Base-by-base conservation (phyloP, 2,329 filamentous ascomycete genomes). In the Pseudomassariella vexata region DNA sequence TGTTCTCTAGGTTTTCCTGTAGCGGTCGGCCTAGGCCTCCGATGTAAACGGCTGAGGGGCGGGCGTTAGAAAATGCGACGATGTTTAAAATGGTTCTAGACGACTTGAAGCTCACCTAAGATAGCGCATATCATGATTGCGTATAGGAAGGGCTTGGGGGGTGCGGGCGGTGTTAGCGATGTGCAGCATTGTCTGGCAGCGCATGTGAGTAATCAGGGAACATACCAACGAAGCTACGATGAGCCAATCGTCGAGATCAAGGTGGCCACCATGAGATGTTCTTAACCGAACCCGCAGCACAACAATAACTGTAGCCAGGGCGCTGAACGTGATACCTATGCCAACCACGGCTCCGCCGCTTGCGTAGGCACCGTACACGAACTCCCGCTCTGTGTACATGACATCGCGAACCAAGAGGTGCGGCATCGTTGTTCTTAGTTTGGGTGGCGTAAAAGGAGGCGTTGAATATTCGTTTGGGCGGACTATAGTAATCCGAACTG, bases 71-170 rank as follows among this genome's bases (percentile, higher is more conserved):
- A 7, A 32, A 12, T n/a, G n/a, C 14, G n/a, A 24, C 15, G 15
- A 24, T 11, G 22, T 29, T 15, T 9, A 8, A 6, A 15, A 14
- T 14, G 10, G 10, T 17, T 9, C 3, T 12, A 20, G 14, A 17
- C 2, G 10, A 12, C 18, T 10, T 5, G 4, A 14, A 14, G 14
- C 20, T 30, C 12, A 30, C 28, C 30, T 18, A 32, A n/a, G 11
- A 32, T 14, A 19, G 30, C 30, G 7, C 21, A n/a, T 22, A 20
- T 19, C 16, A 23, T 12, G 14, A 18, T 24, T 7, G 30, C 30
- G 14, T 32, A 32, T 23, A 32, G 24, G 15, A 32, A 32, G 9
- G 30, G 30, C 21, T 30, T n/a, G n/a, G n/a, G n/a, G n/a, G n/a
- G n/a, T n/a, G n/a, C n/a, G n/a, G n/a, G n/a, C n/a, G n/a, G n/a